Evolutionary conservation across 495 filamentous ascomycete species (phyloP), one percentile per base, ranked within the genome.

Genomic region (Penicillium waksmanii): DNA sequence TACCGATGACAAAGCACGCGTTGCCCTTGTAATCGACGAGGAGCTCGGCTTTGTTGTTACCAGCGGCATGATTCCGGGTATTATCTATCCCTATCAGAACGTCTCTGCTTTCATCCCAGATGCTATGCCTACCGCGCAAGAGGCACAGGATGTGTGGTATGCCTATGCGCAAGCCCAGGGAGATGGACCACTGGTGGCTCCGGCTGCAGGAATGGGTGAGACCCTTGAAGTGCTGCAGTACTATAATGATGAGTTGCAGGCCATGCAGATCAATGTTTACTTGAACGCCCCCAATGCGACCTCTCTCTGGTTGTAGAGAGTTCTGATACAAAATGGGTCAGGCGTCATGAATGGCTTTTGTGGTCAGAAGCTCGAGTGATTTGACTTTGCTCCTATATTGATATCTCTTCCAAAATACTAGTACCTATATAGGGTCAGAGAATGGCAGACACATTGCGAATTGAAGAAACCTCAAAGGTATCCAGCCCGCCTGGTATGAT

Each of bases 231-330:
- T 59, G 13, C 57, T 59, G 5, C 57, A 60, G 36, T 60, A 51
- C 25, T 60, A 60, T 35, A 55, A 60, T 25, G 35, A 38, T 10
- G 33, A 55, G 46, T 44, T 60, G n/a, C 52, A 60, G 21, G 58
- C 33, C 23, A 55, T 55, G 58, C 52, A 60, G 35, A 55, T 60
- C 52, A 60, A 55, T n/a, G 51, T 60, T 17, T 60, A 51, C 44
- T n/a, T 60, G 58, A 55, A 44, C 17, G 58, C 51, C 5, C 58
- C 58, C 3, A 34, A 55, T 27, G 55, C 55, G 58, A 43, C 44
- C 9, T 60, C 58, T 12, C 11, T 52, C 3, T 55, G 58, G 58
- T 8, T 60, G 21, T 51, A 51, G 53, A 38, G 9, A 38, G 3
- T 13, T 5, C 15, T 38, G 36, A 0, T n/a, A 13, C 15, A 9